Base-by-base conservation (phyloP, 1,284 basidiomycete genomes). In the Entoloma clypeatum region DNA sequence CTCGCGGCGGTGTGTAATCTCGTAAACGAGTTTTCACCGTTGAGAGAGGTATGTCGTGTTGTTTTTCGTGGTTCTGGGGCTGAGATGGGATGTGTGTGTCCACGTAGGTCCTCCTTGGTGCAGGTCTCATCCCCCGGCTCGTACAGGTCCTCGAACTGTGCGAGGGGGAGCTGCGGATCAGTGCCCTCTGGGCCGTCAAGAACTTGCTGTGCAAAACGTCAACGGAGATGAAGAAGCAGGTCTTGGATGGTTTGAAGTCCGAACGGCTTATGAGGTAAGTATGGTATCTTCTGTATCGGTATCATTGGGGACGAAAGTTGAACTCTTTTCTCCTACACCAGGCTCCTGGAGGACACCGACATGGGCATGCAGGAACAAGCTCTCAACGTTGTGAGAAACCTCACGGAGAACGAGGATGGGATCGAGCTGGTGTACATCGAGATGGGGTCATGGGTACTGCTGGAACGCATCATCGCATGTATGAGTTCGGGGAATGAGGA, bases 11-110 rank as follows among this genome's bases (percentile, higher is more conserved):
- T 94, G 3, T 91, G 87, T 58, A 96, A 95, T 58, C 69, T 94
- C 21, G 75, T 94, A 3, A 83, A 81, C 41, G 87, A 93, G 44
- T 92, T 90, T 59, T 92, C 89, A 10, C 92, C 92, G 4, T 60
- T 94, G 50, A 71, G 81, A 45, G 61, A 69, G 41, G 86, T 87
- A 48, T 54, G 81, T 39, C 7, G 35, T 48, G 37, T 24, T 45
- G 47, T 38, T 23, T 38, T 43, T 29, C 17, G 27, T 17, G 31
- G 18, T 46, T 36, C 39, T 39, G 11, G 24, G 14, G 11, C 37
- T 8, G 16, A 37, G 39, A 13, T 33, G 18, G 16, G 43, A 32
- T 36, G 5, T 26, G 7, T 14, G 21, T 3, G 10, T n/a, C 10
- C 22, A 30, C 24, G n/a, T 52, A 81, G 81, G 68, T 66, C 5